A percentile compares a stretch with the other conserved stretches of the same genome.
Conservation (phyloP, 305 asterid genomes). For the Fraxinus angustifolia region DNA sequence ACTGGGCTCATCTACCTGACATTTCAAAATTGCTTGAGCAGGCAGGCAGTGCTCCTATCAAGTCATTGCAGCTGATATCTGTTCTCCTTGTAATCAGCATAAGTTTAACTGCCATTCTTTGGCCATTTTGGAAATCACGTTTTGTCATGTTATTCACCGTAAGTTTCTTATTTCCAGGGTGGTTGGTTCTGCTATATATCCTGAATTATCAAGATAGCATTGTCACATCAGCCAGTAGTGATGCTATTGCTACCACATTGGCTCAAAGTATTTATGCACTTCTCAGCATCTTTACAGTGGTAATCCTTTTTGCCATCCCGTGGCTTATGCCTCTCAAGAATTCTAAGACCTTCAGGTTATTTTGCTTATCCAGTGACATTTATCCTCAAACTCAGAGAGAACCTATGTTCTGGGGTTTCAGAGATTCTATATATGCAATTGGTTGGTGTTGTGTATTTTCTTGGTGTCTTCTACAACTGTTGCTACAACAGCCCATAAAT, state of each 20-base stretch:
- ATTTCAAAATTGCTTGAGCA: conserved; percentile 69
- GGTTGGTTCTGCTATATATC: conserved; percentile 48
- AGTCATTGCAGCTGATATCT: conserved; percentile 54
- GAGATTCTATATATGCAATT: conserved; percentile 44
- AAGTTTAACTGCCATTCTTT: conserved; percentile 36
- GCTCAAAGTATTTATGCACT: conserved; percentile 58
- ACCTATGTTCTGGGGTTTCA: conserved; percentile 32
- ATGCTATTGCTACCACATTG: conserved; percentile 50
- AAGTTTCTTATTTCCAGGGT: conserved; percentile 46
- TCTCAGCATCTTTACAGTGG: conserved; percentile 47
- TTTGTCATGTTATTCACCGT: conserved; percentile 31
- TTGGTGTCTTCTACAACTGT: conserved; percentile 81
- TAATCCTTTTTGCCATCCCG: conserved; percentile 48
- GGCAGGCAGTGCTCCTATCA: conserved; percentile 43
- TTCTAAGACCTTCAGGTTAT: conserved; percentile 19
- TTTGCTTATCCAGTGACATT: conserved; percentile 29
- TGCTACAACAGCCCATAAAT: conserved; percentile 81
- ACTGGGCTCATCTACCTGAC: conserved; percentile 86
- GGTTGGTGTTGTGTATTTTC: conserved; percentile 63
- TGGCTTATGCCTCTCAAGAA: conserved; percentile 56
- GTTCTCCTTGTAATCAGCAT: conserved; percentile 40
- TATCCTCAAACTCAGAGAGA: conserved; percentile 22
- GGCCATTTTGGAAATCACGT: conserved; percentile 30
- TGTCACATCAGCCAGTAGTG: conserved; percentile 35
- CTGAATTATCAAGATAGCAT: conserved; percentile 38